A percentile compares a stretch with the other conserved stretches of the same genome.
Evolutionary conservation across 768 basidiomycete species (phyloP).

Genomic region (Sistotremastrum suecicum): DNA sequence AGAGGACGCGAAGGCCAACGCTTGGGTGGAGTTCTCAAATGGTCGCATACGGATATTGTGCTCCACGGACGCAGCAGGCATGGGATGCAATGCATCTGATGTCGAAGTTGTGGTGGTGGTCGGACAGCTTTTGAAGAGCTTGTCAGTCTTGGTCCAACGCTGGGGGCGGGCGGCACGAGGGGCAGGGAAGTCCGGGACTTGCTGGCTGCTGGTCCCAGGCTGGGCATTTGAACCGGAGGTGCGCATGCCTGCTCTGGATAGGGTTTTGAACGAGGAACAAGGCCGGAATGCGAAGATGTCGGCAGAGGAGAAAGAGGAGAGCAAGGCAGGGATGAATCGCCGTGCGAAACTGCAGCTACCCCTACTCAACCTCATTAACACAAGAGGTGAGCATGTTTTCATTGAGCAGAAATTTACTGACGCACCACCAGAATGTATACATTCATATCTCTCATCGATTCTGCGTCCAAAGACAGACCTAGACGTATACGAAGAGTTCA

Average conservation of each 20-base stretch:
- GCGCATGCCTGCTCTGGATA: not conserved
- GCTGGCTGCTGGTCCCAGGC: constrained; percentile 7
- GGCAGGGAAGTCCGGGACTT: not conserved
- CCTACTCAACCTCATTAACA: constrained; percentile 8
- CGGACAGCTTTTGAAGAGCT: too few species aligned
- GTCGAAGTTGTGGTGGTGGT: too few species aligned
- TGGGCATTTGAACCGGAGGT: constrained; percentile 7
- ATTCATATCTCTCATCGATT: constrained; percentile 1
- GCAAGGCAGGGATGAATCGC: constrained; percentile 1
- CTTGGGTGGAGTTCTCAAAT: constrained; percentile 10
- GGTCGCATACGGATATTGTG: constrained; percentile 10
- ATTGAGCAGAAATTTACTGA: too few species aligned
- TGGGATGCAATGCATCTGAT: constrained; percentile 13
- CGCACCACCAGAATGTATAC: constrained; percentile 5
- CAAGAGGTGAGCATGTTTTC: not conserved
- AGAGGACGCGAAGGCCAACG: constrained; percentile 7
- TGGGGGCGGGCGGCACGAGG: constrained; percentile 7
- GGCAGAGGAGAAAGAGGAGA: constrained; percentile 1
- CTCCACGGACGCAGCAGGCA: constrained; percentile 12
- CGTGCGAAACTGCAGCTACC: constrained; percentile 3
- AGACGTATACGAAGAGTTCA: not conserved
- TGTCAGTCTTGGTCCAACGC: not conserved
- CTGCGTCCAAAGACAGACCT: constrained; percentile 8
- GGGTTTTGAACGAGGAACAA: not conserved
- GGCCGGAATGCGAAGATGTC: too few species aligned